Evolutionary conservation across 2,329 filamentous ascomycete genomes (phyloP).

Genomic region (Emmonsia crescens): DNA sequence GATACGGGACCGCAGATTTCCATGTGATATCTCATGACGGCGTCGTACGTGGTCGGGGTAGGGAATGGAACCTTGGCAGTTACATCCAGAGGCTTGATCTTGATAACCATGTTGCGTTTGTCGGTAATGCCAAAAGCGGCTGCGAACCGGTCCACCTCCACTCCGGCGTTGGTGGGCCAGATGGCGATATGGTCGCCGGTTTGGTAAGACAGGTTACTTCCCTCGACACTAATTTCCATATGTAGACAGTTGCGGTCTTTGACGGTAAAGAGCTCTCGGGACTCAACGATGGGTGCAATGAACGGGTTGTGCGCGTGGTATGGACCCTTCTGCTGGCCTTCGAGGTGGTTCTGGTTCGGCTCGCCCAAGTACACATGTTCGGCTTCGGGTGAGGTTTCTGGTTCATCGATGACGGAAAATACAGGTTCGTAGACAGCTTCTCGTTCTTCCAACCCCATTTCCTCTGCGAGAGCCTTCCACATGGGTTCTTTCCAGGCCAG

Average conservation of each 20-base stretch:
- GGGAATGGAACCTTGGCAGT: constrained; percentile 98
- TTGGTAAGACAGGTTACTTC: constrained; percentile 82
- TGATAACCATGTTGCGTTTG: constrained; percentile 73
- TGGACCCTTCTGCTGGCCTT: constrained; percentile 71
- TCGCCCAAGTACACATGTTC: constrained; percentile 87
- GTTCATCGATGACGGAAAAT: constrained; percentile 69
- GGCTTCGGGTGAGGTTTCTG: constrained; percentile 61
- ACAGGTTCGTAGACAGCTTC: constrained; percentile 93
- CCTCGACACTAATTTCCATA: constrained; percentile 84
- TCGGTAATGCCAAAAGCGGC: constrained; percentile 61
- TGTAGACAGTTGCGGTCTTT: constrained; percentile 92
- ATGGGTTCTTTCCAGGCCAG: constrained; percentile 98
- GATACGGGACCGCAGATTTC: constrained; percentile 93
- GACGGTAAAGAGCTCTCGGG: constrained; percentile 78
- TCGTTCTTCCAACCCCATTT: constrained; percentile 85
- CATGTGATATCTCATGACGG: constrained; percentile 87
- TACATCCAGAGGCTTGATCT: constrained; percentile 81
- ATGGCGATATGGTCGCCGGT: constrained; percentile 95
- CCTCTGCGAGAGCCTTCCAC: constrained; percentile 75
- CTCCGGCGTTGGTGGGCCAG: constrained; percentile 92
- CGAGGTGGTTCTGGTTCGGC: constrained; percentile 90
- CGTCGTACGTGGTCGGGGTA: constrained; percentile 90
- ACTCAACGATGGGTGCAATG: constrained; percentile 86
- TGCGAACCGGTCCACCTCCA: constrained; percentile 84
- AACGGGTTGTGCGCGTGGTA: constrained; percentile 96